phyloP scores from a whole-genome alignment of 139 green algal genomes.

The Protoeuglena noctilucae region DNA sequence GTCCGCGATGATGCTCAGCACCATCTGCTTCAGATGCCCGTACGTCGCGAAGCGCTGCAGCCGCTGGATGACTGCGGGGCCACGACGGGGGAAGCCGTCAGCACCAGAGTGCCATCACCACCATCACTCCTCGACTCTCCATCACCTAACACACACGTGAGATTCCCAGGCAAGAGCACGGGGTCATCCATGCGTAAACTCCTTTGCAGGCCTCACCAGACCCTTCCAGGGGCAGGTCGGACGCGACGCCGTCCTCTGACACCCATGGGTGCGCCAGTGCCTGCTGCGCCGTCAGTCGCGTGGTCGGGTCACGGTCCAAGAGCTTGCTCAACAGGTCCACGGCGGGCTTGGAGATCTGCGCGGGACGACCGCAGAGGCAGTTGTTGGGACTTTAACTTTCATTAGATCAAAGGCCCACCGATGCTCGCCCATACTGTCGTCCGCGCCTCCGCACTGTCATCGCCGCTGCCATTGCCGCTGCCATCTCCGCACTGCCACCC shows the following conservation, averaged over 20 bases:
- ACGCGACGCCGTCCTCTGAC: conserved; percentile 16
- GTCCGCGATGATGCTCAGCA: conserved; percentile 9
- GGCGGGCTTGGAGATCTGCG: conserved; percentile 2
- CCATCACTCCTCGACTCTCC: too few species aligned
- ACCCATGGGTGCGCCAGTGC: conserved; percentile 52
- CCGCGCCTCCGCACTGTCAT: too few species aligned
- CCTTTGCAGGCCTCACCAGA: neutral
- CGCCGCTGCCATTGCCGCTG: too few species aligned
- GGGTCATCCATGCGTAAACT: too few species aligned
- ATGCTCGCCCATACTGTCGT: too few species aligned
- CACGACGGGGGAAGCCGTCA: neutral
- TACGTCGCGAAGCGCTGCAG: conserved; percentile 13
- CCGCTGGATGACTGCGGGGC: conserved; percentile 10
- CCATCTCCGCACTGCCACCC: too few species aligned
- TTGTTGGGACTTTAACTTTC: too few species aligned
- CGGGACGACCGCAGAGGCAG: too few species aligned
- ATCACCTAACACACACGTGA: too few species aligned
- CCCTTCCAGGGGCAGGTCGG: conserved; percentile 3
- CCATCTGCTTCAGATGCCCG: conserved; percentile 12
- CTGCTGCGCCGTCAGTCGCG: conserved; percentile 30
- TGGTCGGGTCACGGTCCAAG: neutral
- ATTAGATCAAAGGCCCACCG: too few species aligned
- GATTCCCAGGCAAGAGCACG: too few species aligned
- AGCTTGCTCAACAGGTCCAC: conserved; percentile 6
- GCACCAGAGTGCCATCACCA: too few species aligned